Base-by-base conservation (phyloP, 768 basidiomycete species). In the Podaxis mareebaensis region DNA sequence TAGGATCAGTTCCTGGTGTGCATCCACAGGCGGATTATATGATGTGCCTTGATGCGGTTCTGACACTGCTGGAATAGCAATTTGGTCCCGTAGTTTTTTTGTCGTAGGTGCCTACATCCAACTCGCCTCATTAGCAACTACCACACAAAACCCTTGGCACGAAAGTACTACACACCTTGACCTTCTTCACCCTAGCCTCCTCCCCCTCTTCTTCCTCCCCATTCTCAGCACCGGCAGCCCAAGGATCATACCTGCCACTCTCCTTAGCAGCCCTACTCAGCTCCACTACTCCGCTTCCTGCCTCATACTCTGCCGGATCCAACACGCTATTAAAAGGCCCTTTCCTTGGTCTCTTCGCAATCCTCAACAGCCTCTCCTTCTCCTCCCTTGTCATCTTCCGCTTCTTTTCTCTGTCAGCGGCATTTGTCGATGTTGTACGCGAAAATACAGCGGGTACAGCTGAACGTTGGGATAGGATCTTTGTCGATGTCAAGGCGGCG, bases 401-500 rank as follows among this genome's bases (percentile, higher is more conserved):
- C 60, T 71, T 84, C 81, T 75, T 68, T 84, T 87, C 58, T 71
- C 66, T 7, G 71, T 67, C 15, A 67, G 61, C 1, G 71, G 58
- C 11, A 75, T 67, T 39, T 11, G 65, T 56, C 12, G 85, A 44
- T 86, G 78, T 69, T 3, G 66, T 49, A 3, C 61, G 86, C n/a
- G 93, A 91, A 63, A 83, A 77, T 36, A 96, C 85, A 0, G 95
- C 91, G 13, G 95, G 92, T 12, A 96, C 83, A 4, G 95, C 95
- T 1, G 95, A 96, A 20, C 95, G 89, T 71, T 95, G 87, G 0
- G 87, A 75, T 15, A 97, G 85, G 36, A 96, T 90, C 80, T 91
- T 91, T 1, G 89, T 77, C 0, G 93, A 92, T 20, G 82, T 88
- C 11, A 92, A 74, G 52, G 83, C 77, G 3, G 77, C 67, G 28